phyloP scores from a whole-genome alignment of 495 filamentous ascomycete species.

The Penicillium antarcticum region DNA sequence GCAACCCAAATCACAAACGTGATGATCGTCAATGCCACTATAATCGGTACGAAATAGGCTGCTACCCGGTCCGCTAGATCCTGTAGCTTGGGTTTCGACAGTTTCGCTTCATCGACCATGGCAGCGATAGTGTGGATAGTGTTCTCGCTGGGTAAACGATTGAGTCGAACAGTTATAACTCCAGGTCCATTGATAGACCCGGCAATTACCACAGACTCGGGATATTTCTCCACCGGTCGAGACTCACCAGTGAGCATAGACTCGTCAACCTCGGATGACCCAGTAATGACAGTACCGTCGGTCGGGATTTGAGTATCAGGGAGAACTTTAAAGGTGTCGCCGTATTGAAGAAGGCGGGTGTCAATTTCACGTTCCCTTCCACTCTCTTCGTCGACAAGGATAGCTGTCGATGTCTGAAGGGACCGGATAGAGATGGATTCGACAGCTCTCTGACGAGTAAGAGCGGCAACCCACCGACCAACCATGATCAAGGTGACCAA shows the following conservation, averaged over 20 bases:
- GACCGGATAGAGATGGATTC: slow-evolving; percentile 64
- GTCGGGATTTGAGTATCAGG: slow-evolving; percentile 63
- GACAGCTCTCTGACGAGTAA: slow-evolving; percentile 62
- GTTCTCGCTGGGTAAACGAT: slow-evolving; percentile 64
- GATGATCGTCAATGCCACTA: slow-evolving; percentile 53
- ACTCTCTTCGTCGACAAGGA: too few species aligned
- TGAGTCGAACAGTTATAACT: slow-evolving; percentile 52
- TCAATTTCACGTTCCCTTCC: too few species aligned
- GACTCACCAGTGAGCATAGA: slow-evolving; percentile 75
- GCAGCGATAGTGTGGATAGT: slow-evolving; percentile 65
- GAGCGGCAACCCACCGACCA: slow-evolving; percentile 61
- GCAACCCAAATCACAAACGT: slow-evolving; percentile 62
- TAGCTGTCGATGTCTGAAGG: too few species aligned
- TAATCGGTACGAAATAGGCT: slow-evolving; percentile 60
- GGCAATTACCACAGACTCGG: slow-evolving; percentile 53
- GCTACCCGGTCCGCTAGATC: slow-evolving; percentile 67
- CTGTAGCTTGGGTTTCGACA: slow-evolving; percentile 67
- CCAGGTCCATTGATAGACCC: slow-evolving; percentile 66
- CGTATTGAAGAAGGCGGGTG: slow-evolving; percentile 65
- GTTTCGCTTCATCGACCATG: slow-evolving; percentile 69
- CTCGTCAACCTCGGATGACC: slow-evolving; percentile 67
- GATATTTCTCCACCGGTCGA: slow-evolving; percentile 50
- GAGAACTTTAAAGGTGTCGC: slow-evolving; percentile 61
- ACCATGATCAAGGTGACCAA: slow-evolving; percentile 75
- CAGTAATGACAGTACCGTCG: slow-evolving; percentile 63